Evolutionary conservation across 805 yeast genomes (phyloP).

Genomic region (Candida vaughaniae): DNA sequence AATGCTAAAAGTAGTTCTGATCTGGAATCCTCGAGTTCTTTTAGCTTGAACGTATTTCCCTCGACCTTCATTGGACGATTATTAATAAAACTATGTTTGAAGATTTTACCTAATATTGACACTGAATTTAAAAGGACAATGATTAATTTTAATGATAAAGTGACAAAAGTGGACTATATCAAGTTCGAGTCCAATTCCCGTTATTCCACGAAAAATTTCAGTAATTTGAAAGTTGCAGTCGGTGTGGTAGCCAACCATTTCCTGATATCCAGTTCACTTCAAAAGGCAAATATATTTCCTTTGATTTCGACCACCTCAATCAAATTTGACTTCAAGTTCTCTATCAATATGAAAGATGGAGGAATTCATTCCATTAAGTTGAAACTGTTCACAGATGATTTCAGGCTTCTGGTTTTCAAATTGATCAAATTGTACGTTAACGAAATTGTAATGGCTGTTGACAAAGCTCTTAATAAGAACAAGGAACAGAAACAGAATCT

Average conservation of each 20-base stretch:
- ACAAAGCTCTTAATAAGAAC: background rate
- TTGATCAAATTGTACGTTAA: slow-evolving; percentile 16
- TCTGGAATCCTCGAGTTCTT: background rate
- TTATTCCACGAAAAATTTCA: slow-evolving; percentile 15
- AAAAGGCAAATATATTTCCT: slow-evolving; percentile 11
- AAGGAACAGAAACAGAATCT: slow-evolving; percentile 1
- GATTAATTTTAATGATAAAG: slow-evolving; percentile 6
- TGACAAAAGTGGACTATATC: slow-evolving; percentile 19
- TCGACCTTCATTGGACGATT: slow-evolving; percentile 9
- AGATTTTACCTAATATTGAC: slow-evolving; percentile 21
- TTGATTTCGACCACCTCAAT: slow-evolving; percentile 11
- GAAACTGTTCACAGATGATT: slow-evolving; percentile 22
- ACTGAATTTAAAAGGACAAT: slow-evolving; percentile 21
- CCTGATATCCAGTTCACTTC: slow-evolving; percentile 4
- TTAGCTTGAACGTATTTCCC: slow-evolving; percentile 16
- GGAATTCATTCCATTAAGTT: slow-evolving; percentile 17
- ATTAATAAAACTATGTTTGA: slow-evolving; percentile 7
- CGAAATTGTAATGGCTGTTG: slow-evolving; percentile 9
- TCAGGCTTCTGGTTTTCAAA: slow-evolving; percentile 21
- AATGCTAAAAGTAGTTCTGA: too few relatives aligned
- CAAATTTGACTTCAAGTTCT: slow-evolving; percentile 15
- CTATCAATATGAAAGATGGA: slow-evolving; percentile 19
- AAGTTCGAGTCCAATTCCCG: slow-evolving; percentile 20
- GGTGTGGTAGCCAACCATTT: slow-evolving; percentile 13
- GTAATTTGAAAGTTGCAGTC: slow-evolving; percentile 19